Percentiles rank a stretch among this genome's conserved stretches.
Conservation (phyloP, 2,329 filamentous ascomycete genomes). For the Penicillium concentricum region DNA sequence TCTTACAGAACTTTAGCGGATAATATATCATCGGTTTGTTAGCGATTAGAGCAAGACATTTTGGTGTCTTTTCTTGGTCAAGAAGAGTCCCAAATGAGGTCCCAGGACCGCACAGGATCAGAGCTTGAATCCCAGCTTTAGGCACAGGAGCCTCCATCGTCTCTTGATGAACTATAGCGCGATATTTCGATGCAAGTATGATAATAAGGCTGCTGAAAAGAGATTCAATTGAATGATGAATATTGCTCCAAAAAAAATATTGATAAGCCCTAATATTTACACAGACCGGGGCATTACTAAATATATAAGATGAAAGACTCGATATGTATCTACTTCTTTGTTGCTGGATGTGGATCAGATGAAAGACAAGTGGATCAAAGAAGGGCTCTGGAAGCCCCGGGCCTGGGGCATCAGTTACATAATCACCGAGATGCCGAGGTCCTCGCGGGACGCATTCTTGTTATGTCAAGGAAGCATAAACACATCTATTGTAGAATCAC, state of each 20-base stretch:
- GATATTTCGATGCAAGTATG: not conserved
- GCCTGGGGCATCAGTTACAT: conserved; percentile 9
- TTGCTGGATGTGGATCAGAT: not conserved
- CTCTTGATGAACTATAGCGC: not conserved
- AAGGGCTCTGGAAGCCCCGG: not conserved
- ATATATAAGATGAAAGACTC: not conserved
- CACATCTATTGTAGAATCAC: not conserved
- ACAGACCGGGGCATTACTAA: not conserved
- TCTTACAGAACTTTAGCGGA: not conserved
- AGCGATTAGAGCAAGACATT: conserved; percentile 1
- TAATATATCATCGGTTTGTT: conserved; percentile 5
- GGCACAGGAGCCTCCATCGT: not conserved
- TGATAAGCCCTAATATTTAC: not conserved
- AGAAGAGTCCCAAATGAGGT: conserved; percentile 1
- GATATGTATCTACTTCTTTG: not conserved
- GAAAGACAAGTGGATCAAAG: conserved; percentile 2
- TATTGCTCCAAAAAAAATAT: not conserved
- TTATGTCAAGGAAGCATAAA: conserved; percentile 4
- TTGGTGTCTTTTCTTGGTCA: not conserved
- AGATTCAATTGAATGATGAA: not conserved
- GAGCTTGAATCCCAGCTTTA: not conserved
- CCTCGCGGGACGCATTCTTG: conserved; percentile 6
- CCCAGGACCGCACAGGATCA: conserved; percentile 1
- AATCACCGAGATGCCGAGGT: conserved; percentile 22
- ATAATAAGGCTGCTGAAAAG: not conserved